phyloP scores from a whole-genome alignment of 2,329 filamentous ascomycete species.

The Teratosphaeriaceae sp. region DNA sequence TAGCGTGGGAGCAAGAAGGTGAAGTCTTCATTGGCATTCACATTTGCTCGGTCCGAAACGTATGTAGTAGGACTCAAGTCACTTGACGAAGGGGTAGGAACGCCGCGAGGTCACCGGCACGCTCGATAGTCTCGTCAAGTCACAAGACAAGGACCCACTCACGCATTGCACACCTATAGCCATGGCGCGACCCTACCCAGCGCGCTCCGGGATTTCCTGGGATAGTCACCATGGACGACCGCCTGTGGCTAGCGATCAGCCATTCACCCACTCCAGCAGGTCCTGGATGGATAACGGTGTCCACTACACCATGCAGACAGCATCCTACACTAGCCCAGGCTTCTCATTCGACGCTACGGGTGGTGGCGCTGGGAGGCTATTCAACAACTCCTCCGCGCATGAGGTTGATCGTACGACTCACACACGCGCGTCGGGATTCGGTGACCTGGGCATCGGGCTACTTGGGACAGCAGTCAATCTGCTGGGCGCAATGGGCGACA shows the following conservation, averaged over 20 bases:
- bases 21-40: too few species aligned
- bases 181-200: slow-evolving; percentile 2
- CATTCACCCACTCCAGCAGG: slow-evolving; percentile 11
- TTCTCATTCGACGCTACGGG: slow-evolving; percentile 21
- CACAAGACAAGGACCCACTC: too few species aligned
- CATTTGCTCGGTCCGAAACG: too few species aligned
- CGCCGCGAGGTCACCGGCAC: too few species aligned
- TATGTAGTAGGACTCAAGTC: too few species aligned
- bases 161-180: neutral
- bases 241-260: neutral
- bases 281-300: slow-evolving; percentile 25
- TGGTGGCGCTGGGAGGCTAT: slow-evolving; percentile 12
- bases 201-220: neutral
- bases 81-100: too few species aligned
- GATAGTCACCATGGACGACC: slow-evolving; percentile 1
- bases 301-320: slow-evolving; percentile 22
- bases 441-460: slow-evolving; percentile 13
- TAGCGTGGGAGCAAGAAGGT: too few species aligned
- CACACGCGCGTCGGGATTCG: neutral
- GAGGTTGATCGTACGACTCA: slow-evolving; percentile 2
- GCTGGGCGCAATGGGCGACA: slow-evolving; percentile 16
- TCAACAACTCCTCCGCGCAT: slow-evolving; percentile 1
- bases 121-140: too few species aligned
- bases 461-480: slow-evolving; percentile 22
- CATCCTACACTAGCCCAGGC: slow-evolving; percentile 19